phyloP scores from a whole-genome alignment of 1,284 basidiomycete species.

The Leucoagaricus sp. region DNA sequence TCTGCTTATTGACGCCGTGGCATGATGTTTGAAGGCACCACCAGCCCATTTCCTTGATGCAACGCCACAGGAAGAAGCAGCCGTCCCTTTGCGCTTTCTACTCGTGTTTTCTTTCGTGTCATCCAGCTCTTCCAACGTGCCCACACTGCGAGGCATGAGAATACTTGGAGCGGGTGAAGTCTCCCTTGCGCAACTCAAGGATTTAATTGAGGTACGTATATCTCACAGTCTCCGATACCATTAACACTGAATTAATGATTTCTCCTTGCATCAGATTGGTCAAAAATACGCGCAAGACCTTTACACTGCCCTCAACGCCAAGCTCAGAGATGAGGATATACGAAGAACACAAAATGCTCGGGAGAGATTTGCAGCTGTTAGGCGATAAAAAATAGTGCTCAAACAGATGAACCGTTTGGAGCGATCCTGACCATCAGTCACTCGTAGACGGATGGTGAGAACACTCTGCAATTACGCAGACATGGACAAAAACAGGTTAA shows the following conservation, averaged over 20 bases:
- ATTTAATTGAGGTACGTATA: slow-evolving; percentile 50
- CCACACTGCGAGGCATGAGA: slow-evolving; percentile 56
- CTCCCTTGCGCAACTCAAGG: slow-evolving; percentile 44
- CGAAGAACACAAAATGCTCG: slow-evolving; percentile 42
- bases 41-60: slow-evolving; percentile 66
- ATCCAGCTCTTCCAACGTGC: slow-evolving; percentile 28
- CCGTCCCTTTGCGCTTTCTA: slow-evolving; percentile 56
- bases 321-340: slow-evolving; percentile 47
- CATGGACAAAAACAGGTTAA: too few relatives aligned
- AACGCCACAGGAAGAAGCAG: slow-evolving; percentile 62
- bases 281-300: slow-evolving; percentile 44
- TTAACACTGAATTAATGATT: slow-evolving; percentile 23
- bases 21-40: slow-evolving; percentile 35
- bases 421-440: too few relatives aligned
- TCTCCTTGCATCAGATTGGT: slow-evolving; percentile 44
- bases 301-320: slow-evolving; percentile 40
- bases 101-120: slow-evolving; percentile 61
- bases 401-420: too few relatives aligned
- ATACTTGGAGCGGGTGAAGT: slow-evolving; percentile 60
- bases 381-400: too few relatives aligned
- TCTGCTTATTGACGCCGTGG: neutral
- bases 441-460: too few relatives aligned
- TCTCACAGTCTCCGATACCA: neutral
- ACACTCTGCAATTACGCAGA: too few relatives aligned
- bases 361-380: slow-evolving; percentile 37